Conservation (phyloP, 768 basidiomycete genomes). For the Calvatia gigantea region DNA sequence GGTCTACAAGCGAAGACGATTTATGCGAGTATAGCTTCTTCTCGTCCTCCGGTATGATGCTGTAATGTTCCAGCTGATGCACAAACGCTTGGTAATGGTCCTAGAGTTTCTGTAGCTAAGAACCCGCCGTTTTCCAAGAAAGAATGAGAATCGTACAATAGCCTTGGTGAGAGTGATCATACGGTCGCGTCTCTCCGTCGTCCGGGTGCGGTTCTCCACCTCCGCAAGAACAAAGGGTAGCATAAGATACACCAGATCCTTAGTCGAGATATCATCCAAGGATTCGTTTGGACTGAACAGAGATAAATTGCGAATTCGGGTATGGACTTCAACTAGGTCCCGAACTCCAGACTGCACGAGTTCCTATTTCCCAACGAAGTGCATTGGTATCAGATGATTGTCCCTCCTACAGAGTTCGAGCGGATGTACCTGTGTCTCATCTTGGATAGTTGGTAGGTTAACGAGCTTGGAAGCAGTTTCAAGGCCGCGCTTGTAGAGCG, state of each 20-base stretch:
- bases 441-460: conserved; percentile 36
- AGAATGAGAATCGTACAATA: conserved; percentile 42
- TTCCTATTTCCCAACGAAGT: conserved; percentile 40
- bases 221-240: conserved; percentile 70
- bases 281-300: conserved; percentile 84
- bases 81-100: conserved; percentile 44
- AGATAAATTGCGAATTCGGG: conserved; percentile 55
- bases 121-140: background rate
- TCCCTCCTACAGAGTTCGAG: background rate
- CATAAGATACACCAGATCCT: conserved; percentile 70
- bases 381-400: background rate
- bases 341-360: conserved; percentile 50
- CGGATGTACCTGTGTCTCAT: conserved; percentile 37
- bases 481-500: conserved; percentile 35
- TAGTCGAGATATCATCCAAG: conserved; percentile 77
- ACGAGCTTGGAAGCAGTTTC: conserved; percentile 34
- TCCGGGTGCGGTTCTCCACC: conserved; percentile 54
- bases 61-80: conserved; percentile 56
- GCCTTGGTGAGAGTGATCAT: conserved; percentile 50
- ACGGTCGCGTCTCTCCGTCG: conserved; percentile 55
- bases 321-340: conserved; percentile 52
- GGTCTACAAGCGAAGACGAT: conserved; percentile 51
- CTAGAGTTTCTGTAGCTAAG: conserved; percentile 26
- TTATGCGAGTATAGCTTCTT: conserved; percentile 50
- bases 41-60: conserved; percentile 61